Evolutionary conservation across 2,329 filamentous ascomycete species (phyloP).

Genomic region (Microcyclospora pomicola): DNA sequence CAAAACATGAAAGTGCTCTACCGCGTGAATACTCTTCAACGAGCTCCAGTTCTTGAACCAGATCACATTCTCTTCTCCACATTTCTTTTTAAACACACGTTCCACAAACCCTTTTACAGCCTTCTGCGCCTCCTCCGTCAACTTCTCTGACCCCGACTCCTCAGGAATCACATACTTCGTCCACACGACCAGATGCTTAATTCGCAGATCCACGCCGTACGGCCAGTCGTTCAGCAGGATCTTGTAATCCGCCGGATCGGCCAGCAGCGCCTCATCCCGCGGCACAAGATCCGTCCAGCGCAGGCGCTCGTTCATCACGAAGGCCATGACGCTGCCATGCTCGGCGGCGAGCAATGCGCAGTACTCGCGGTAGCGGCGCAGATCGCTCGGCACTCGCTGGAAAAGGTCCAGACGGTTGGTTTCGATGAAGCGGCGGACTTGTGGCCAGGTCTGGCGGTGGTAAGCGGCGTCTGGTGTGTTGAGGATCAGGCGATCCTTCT

Average conservation of each 20-base stretch:
- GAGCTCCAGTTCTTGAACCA: constrained; percentile 93
- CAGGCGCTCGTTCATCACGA: constrained; percentile 57
- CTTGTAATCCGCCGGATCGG: constrained; percentile 36
- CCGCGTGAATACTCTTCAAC: constrained; percentile 69
- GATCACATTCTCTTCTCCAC: constrained; percentile 39
- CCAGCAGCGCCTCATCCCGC: constrained; percentile 30
- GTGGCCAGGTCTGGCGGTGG: constrained; percentile 50
- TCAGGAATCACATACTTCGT: constrained; percentile 73
- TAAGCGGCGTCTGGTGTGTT: constrained; percentile 56
- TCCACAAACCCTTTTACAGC: constrained; percentile 60
- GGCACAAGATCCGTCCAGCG: constrained; percentile 44
- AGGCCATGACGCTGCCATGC: constrained; percentile 66
- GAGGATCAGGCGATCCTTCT: constrained; percentile 59
- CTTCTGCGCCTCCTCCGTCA: constrained; percentile 48
- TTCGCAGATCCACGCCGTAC: constrained; percentile 65
- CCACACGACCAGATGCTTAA: constrained; percentile 83
- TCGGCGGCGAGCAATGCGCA: constrained; percentile 47
- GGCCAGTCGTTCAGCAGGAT: constrained; percentile 89
- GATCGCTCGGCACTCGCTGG: constrained; percentile 59
- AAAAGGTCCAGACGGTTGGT: constrained; percentile 63
- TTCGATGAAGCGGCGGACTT: constrained; percentile 49
- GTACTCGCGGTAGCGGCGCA: constrained; percentile 65
- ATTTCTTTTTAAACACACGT: constrained; percentile 45
- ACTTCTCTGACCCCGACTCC: constrained; percentile 49
- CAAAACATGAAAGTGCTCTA: constrained; percentile 96